These are phyloP conservation scores for Scheffersomyces quercinus DNA, from an alignment of 1,139 yeast genomes.

Conservation along the genomic window DNA sequence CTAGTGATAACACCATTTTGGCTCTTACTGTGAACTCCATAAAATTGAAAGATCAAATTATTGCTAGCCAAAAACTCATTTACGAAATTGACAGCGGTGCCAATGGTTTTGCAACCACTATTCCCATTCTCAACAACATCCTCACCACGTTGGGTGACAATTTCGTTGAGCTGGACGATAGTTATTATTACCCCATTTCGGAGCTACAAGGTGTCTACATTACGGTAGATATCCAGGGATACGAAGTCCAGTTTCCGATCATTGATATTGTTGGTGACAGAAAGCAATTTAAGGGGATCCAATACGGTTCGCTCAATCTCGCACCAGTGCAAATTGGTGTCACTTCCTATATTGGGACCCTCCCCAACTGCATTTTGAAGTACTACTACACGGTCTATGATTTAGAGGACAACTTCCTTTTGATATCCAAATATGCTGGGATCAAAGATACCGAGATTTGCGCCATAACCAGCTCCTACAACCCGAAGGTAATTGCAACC, in stretches of 20 bases:
- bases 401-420: constrained; percentile 16
- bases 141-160: constrained; percentile 12
- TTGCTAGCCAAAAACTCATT: constrained; percentile 17
- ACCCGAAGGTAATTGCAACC: constrained; percentile 1
- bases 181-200: constrained; percentile 7
- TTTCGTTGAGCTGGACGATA: constrained; percentile 8
- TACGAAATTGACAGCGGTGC: constrained; percentile 24
- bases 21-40: constrained; percentile 20
- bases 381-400: constrained; percentile 22
- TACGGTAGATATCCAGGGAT: constrained; percentile 21
- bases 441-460: background rate
- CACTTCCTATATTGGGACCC: constrained; percentile 15
- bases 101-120: constrained; percentile 19
- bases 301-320: constrained; percentile 15
- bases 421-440: constrained; percentile 15
- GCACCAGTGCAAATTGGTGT: constrained; percentile 15
- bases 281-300: constrained; percentile 9
- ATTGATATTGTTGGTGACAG: constrained; percentile 17
- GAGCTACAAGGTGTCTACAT: constrained; percentile 5
- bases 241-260: constrained; percentile 15
- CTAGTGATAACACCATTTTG: constrained; percentile 10
- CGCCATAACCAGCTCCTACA: constrained; percentile 1
- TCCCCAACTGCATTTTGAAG: constrained; percentile 21
- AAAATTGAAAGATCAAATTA: constrained; percentile 8
- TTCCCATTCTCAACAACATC: constrained; percentile 18